Percentiles rank a stretch among this genome's conserved stretches.
These are phyloP conservation scores for Leishmania lainsoni DNA, from an alignment of 208 protist genomes.

Conservation along the genomic window DNA sequence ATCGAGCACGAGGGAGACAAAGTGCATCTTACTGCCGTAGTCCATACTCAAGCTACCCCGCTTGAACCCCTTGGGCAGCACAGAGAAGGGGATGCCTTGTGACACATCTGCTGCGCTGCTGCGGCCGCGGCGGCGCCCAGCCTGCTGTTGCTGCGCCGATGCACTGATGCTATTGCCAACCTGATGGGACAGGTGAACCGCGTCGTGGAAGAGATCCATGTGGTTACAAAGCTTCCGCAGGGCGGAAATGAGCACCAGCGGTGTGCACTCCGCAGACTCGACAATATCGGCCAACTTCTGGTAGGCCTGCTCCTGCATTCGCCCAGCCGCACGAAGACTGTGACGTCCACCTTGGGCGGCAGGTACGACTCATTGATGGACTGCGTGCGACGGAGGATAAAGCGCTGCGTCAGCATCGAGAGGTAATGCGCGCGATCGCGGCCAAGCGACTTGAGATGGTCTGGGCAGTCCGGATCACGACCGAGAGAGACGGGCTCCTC, in stretches of 20 bases:
- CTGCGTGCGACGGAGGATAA: slow-evolving; percentile 83
- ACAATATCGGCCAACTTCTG: slow-evolving; percentile 51
- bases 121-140: slow-evolving; percentile 8
- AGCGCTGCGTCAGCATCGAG: slow-evolving; percentile 77
- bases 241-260: slow-evolving; percentile 83
- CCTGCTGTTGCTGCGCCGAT: slow-evolving; percentile 14
- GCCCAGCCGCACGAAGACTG: slow-evolving; percentile 85
- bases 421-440: slow-evolving; percentile 83
- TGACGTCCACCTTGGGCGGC: slow-evolving; percentile 82
- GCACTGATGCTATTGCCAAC: not conserved
- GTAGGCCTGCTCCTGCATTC: slow-evolving; percentile 74
- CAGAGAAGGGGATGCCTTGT: slow-evolving; percentile 59
- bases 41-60: slow-evolving; percentile 48
- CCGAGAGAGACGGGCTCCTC: slow-evolving; percentile 73
- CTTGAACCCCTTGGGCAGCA: slow-evolving; percentile 74
- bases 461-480: slow-evolving; percentile 65
- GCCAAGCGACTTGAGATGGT: slow-evolving; percentile 68
- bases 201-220: slow-evolving; percentile 88
- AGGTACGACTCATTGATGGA: slow-evolving; percentile 88
- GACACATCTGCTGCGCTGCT: slow-evolving; percentile 3
- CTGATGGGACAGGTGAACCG: slow-evolving; percentile 64
- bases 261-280: slow-evolving; percentile 63
- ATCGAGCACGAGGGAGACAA: slow-evolving; percentile 83
- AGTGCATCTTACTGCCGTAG: slow-evolving; percentile 77
- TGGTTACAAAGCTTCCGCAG: slow-evolving; percentile 95